Percentiles rank a stretch among this genome's conserved stretches.
Evolutionary conservation across 768 basidiomycete species (phyloP).

Genomic region (Leccinum pellstonianum): DNA sequence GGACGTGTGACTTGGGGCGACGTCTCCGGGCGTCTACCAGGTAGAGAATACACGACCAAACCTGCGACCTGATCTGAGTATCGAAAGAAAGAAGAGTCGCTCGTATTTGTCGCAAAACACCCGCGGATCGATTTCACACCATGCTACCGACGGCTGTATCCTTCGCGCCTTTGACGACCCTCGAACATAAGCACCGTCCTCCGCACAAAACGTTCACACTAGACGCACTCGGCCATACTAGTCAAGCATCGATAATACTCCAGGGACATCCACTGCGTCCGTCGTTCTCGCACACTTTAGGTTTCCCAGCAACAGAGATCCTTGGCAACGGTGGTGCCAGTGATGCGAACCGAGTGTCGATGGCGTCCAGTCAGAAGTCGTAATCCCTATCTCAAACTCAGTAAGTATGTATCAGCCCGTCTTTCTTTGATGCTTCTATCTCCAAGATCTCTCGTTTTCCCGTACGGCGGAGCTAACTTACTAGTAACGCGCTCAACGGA

Average conservation of each 20-base stretch:
- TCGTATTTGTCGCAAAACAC: neutral
- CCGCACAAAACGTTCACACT: neutral
- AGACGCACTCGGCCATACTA: neutral
- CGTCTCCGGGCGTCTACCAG: neutral
- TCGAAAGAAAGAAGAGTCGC: neutral
- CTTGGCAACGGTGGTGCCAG: neutral
- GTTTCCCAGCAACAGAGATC: neutral
- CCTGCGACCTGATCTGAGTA: neutral
- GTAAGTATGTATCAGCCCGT: neutral
- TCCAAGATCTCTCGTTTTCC: neutral
- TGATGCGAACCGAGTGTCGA: neutral
- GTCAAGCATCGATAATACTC: neutral
- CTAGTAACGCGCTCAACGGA: neutral
- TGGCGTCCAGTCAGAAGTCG: neutral
- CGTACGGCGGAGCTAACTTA: neutral
- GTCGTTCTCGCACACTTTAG: neutral
- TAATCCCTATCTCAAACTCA: neutral
- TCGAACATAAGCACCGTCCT: neutral
- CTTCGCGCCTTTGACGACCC: neutral
- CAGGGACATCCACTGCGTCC: neutral
- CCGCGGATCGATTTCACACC: constrained; percentile 12
- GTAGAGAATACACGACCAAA: constrained; percentile 4
- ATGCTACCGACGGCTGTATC: neutral
- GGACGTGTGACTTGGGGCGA: neutral
- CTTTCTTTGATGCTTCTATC: neutral